Conservation (phyloP, 768 basidiomycete species). For the Candolleomyces aberdarensis region DNA sequence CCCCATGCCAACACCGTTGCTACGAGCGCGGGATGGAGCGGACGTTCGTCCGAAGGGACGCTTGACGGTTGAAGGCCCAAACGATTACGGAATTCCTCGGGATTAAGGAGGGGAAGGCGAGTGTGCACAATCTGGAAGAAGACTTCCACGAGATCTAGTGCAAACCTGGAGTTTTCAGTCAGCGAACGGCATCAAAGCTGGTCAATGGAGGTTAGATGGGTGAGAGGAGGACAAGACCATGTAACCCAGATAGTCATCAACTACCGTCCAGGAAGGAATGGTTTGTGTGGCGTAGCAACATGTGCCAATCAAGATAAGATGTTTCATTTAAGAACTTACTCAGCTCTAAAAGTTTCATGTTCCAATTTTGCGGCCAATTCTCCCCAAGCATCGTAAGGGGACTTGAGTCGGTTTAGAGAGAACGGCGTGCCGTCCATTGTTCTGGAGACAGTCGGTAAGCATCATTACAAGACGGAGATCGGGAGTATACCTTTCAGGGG, state of each 20-base stretch:
- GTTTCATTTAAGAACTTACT: constrained; percentile 58
- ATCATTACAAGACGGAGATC: constrained; percentile 21
- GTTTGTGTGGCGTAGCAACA: constrained; percentile 3
- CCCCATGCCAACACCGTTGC: constrained; percentile 92
- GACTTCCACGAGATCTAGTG: constrained; percentile 90
- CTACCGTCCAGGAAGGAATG: not conserved
- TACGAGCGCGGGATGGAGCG: constrained; percentile 69
- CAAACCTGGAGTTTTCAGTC: constrained; percentile 56
- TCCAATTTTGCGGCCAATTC: constrained; percentile 69
- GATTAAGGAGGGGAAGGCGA: constrained; percentile 84
- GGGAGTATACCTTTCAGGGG: constrained; percentile 55
- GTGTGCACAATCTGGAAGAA: constrained; percentile 93
- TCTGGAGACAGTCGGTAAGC: constrained; percentile 13
- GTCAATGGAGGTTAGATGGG: constrained; percentile 13
- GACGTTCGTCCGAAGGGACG: constrained; percentile 30
- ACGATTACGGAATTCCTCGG: constrained; percentile 72
- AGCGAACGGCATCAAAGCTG: constrained; percentile 6
- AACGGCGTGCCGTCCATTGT: constrained; percentile 38
- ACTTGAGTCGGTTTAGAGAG: constrained; percentile 31
- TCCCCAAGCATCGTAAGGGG: constrained; percentile 70
- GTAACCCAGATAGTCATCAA: too few species aligned
- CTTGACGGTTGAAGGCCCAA: constrained; percentile 28
- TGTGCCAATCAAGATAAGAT: constrained; percentile 22
- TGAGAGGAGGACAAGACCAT: constrained; percentile 6
- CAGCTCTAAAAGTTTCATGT: constrained; percentile 70